Evolutionary conservation across 2,329 filamentous ascomycete species (phyloP), one percentile per base, ranked within the genome.

Genomic region (Daldinia sp.): DNA sequence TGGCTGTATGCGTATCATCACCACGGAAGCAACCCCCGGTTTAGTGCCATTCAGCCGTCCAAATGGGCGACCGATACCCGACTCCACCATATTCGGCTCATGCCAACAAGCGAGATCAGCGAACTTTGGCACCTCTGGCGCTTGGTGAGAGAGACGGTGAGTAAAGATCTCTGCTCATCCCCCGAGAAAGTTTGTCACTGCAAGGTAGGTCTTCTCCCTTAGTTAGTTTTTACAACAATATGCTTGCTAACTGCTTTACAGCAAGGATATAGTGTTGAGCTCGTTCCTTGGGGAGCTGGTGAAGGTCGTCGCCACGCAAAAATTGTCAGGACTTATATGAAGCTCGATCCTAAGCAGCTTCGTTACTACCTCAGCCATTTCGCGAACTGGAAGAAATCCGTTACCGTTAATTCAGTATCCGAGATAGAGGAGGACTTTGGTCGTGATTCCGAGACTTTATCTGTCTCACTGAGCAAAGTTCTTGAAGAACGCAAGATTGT

Each of bases 1-100:
- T 87, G 86, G 85, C 79, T 86, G 3, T 88, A 85, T 68, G 80
- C 84, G 6, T 81, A 81, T 37, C 83, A 85, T 67, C 87, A 87
- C 65, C 85, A 88, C 53, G 82, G 82, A 10, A 78, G 9, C 76
- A 78, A 37, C 7, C 28, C 59, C 65, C 35, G 53, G 6, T 26
- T 9, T 13, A 41, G 60, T 23, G 39, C 30, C 20, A 72, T 72
- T 0, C 48, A 57, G 15, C 69, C 69, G 13, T 72, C 66, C 42
- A 71, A 55, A 37, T 78, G 75, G 69, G 41, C 68, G 1, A 30
- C 58, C 0, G 77, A 79, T 55, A 59, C 64, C 18, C 65, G 77
- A 57, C 73, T 79, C 4, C 67, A 74, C 9, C 73, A 76, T 37
- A 53, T 78, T 2, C 75, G 77, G 10, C 48, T 71, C 15, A 65